Evolutionary conservation across 176 grass and related monocot genomes (phyloP), one percentile per base, ranked within the genome.

Genomic region (Triticum urartu): DNA sequence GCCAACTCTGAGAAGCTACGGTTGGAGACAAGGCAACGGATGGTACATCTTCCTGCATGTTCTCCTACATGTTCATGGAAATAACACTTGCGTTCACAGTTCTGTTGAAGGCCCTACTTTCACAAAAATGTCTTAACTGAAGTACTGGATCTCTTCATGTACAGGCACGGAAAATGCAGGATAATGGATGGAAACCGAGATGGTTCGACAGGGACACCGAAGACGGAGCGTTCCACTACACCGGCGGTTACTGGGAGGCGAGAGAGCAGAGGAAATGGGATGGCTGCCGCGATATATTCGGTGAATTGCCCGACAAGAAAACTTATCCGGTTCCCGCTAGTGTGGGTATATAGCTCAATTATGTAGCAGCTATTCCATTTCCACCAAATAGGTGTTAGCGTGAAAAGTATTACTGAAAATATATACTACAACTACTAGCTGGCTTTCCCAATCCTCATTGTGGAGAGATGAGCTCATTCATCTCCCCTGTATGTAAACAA

Each of bases 1-100:
- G 92, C 95, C 85, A 95, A 95, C 65, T 77, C 79, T 50, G 92
- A 97, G 76, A 97, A 97, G 88, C 78, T 93, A 38, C 85, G 92
- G 22, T 76, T 97, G 1, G 91, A 97, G 72, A 86, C 86, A 73
- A 88, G 91, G 70, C 95, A 94, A 77, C 78, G 90, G 33, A 91
- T 97, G 95, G 95, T 97, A 88, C 9, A 1, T 40, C 5, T 38
- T 36, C 60, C 58, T 73, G 79, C 12, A 68, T 12, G 45, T 28
- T 45, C 32, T 64, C 68, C 14, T 63, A 20, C 21, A 7, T 56
- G 17, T 38, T 20, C 67, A 38, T 36, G 33, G 7, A 69, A 42
- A 26, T 74, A 74, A 1, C 30, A 11, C 43, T 40, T 26, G n/a
- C 12, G 6, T 74, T 74, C 71, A 22, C 5, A 8, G 12, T 47